phyloP scores from a whole-genome alignment of 371 early-diverging fungal genomes.

The Sporodiniella umbellata region DNA sequence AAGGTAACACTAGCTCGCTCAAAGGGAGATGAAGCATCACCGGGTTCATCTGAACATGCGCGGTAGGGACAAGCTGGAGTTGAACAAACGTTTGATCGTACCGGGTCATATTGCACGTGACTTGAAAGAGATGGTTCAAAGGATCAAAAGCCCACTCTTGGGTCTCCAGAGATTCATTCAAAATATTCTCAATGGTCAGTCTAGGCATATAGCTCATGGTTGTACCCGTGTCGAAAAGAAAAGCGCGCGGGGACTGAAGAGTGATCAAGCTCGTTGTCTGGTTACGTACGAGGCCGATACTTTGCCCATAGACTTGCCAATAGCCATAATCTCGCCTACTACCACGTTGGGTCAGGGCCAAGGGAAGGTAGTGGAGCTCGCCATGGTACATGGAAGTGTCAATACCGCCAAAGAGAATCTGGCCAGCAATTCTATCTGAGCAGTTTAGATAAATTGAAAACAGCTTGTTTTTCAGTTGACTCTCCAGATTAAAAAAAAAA shows the following conservation, averaged over 20 bases:
- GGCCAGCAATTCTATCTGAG: slow-evolving; percentile 37
- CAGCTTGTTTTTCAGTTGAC: slow-evolving; percentile 26
- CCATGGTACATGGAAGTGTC: slow-evolving; percentile 53
- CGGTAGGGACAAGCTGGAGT: slow-evolving; percentile 23
- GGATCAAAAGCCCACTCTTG: slow-evolving; percentile 23
- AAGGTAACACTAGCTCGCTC: slow-evolving; percentile 32
- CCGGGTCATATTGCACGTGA: slow-evolving; percentile 23
- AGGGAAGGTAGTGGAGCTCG: slow-evolving; percentile 39
- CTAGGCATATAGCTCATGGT: slow-evolving; percentile 38
- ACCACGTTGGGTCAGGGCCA: slow-evolving; percentile 10
- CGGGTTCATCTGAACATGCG: slow-evolving; percentile 8
- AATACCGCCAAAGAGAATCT: slow-evolving; percentile 57
- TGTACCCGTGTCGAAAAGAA: slow-evolving; percentile 45
- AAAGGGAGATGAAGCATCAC: slow-evolving; percentile 27
- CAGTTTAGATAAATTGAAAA: slow-evolving; percentile 40
- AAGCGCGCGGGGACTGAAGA: slow-evolving; percentile 3
- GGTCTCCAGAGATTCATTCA: slow-evolving; percentile 17
- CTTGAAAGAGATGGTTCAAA: slow-evolving; percentile 19
- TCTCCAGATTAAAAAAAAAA: slow-evolving; percentile 39
- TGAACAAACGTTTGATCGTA: slow-evolving; percentile 19
- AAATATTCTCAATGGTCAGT: slow-evolving; percentile 15
- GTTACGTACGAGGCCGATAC: slow-evolving; percentile 11
- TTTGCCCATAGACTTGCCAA: slow-evolving; percentile 42
- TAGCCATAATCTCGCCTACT: slow-evolving; percentile 21
- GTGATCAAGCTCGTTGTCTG: neutral